phyloP scores from a whole-genome alignment of 1,284 basidiomycete genomes.

The Heterobasidion irregulare region DNA sequence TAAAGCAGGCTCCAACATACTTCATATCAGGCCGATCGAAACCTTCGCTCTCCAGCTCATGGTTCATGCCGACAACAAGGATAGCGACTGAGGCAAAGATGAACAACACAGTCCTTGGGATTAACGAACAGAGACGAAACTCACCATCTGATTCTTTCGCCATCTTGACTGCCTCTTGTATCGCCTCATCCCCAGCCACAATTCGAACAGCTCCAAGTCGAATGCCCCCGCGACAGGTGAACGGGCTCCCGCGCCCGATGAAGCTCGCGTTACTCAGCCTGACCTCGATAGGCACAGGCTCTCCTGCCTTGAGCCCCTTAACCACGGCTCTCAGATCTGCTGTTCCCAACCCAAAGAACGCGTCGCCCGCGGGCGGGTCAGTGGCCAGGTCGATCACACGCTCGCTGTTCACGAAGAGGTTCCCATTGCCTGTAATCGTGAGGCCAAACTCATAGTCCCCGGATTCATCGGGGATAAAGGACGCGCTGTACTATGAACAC shows the following conservation, averaged over 20 bases:
- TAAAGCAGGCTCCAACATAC: background rate
- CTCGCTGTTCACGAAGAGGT: slow-evolving; percentile 52
- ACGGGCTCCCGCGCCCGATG: slow-evolving; percentile 21
- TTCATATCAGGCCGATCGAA: slow-evolving; percentile 51
- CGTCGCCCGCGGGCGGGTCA: slow-evolving; percentile 53
- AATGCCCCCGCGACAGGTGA: slow-evolving; percentile 34
- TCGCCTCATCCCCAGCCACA: slow-evolving; percentile 25
- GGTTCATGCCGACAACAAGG: slow-evolving; percentile 55
- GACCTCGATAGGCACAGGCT: slow-evolving; percentile 28
- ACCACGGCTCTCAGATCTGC: slow-evolving; percentile 25
- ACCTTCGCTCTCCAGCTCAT: slow-evolving; percentile 49
- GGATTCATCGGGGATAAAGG: slow-evolving; percentile 39
- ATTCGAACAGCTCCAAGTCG: slow-evolving; percentile 32
- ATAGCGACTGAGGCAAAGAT: slow-evolving; percentile 31
- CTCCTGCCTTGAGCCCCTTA: slow-evolving; percentile 26
- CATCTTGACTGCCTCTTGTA: slow-evolving; percentile 31
- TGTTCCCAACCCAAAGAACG: slow-evolving; percentile 52
- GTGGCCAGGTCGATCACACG: slow-evolving; percentile 62
- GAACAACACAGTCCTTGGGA: background rate
- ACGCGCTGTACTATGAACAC: slow-evolving; percentile 37
- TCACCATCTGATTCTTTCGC: slow-evolving; percentile 41
- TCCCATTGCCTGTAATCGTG: slow-evolving; percentile 53
- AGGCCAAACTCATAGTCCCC: slow-evolving; percentile 63
- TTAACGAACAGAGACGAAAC: background rate
- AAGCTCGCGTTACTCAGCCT: slow-evolving; percentile 26